phyloP scores from a whole-genome alignment of 768 basidiomycete species.

The Russula earlei region DNA sequence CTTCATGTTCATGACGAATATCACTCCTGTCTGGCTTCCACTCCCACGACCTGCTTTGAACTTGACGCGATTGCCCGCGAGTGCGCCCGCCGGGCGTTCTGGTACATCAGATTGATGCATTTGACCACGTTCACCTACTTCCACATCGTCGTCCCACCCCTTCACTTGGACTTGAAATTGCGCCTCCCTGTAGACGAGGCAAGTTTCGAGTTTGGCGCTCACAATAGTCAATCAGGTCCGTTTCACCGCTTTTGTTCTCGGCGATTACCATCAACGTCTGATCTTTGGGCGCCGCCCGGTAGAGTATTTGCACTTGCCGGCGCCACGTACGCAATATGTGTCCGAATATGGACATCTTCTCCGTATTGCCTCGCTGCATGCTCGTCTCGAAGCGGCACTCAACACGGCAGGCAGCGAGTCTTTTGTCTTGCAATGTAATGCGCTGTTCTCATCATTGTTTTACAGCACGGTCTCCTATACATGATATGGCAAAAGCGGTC shows the following conservation, averaged over 20 bases:
- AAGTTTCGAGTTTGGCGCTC: conserved; percentile 52
- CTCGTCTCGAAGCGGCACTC: conserved; percentile 47
- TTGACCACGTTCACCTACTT: conserved; percentile 34
- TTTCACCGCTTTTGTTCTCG: not conserved
- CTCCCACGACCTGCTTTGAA: conserved; percentile 50
- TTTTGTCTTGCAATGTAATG: not conserved
- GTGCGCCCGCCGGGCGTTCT: conserved; percentile 73
- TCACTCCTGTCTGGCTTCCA: conserved; percentile 47
- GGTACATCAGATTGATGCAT: conserved; percentile 63
- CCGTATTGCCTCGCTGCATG: conserved; percentile 56
- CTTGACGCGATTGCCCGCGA: conserved; percentile 62
- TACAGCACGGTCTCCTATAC: not conserved
- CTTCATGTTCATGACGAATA: conserved; percentile 59
- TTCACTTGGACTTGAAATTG: conserved; percentile 42
- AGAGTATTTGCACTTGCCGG: conserved; percentile 64
- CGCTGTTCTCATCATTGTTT: not conserved
- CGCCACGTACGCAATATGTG: conserved; percentile 48
- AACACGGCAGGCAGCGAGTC: conserved; percentile 36
- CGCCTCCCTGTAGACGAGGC: conserved; percentile 76
- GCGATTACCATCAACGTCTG: not conserved
- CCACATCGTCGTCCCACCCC: conserved; percentile 29
- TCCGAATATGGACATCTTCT: conserved; percentile 74
- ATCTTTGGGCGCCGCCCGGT: conserved; percentile 6
- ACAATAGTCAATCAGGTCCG: conserved; percentile 16
- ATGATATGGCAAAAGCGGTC: not conserved